Evolutionary conservation across 306 rosid genomes (phyloP), one percentile per base, ranked within the genome.

Genomic region (Begonia fuchsioides): DNA sequence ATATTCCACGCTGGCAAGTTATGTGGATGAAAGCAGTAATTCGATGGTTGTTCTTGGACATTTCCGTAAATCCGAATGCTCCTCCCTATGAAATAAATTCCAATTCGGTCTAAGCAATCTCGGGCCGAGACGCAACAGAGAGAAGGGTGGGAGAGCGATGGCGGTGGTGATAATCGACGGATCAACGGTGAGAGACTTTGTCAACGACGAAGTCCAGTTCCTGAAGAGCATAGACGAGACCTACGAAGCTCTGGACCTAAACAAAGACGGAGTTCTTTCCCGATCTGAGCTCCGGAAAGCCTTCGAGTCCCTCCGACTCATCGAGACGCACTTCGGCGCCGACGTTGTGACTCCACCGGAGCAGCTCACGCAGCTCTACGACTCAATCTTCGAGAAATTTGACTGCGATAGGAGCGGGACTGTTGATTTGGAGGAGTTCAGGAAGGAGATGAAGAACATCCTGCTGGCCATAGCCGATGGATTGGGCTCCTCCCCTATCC

Each of bases 401-500:
- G 94, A 87, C 59, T 53, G 43, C 45, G 96, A 87, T 49, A 26
- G 47, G 0, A 87, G 76, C 54, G 93, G 86, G 35, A 52, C 68
- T 38, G 93, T 87, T 2, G 94, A 87, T 44, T 56, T 49, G 8
- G 47, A 32, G 0, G 93, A 87, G 80, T 87, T 78, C 70, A 54
- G 68, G 35, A 50, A 58, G 6, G 93, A 87, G 88, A 76, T 87
- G 76, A 81, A 70, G 85, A 87, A 70, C 68, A 78, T 87, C 62
- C 47, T 87, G 77, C 68, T 87, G 7, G 94, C 88, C 8, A 81
- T 87, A 13, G 96, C 94, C 13, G 96, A 87, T 10, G 96, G 94
- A 0, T 59, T 87, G 39, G 96, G 96, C 3, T 65, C 77, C 2
- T 71, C 56, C 1, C 96, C 96, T 1, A 83, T 87, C n/a, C 87